A percentile compares a stretch with the other conserved stretches of the same genome.
These are phyloP conservation scores for Xerocomus potaroensis DNA, from an alignment of 768 basidiomycete species.

Conservation along the genomic window DNA sequence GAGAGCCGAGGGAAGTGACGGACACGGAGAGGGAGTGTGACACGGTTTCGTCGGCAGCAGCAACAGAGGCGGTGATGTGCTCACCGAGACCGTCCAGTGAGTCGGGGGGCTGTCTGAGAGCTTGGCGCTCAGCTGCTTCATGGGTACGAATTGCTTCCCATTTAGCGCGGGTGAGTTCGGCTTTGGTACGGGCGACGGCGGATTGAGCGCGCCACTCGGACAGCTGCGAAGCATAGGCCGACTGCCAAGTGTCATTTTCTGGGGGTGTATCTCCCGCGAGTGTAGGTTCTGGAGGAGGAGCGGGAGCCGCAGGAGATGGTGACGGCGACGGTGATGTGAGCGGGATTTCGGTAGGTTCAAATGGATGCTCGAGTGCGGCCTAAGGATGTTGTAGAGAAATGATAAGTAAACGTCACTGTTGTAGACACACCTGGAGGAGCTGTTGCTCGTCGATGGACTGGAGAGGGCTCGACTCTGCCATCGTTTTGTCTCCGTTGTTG, in stretches of 20 bases:
- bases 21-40: slow-evolving; percentile 18
- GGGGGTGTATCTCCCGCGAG: neutral
- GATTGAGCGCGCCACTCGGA: slow-evolving; percentile 69
- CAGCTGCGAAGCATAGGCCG: slow-evolving; percentile 64
- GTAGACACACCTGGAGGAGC: slow-evolving; percentile 19
- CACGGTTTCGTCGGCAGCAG: slow-evolving; percentile 17
- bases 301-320: neutral
- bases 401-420: accelerated
- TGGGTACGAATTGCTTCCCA: slow-evolving; percentile 61
- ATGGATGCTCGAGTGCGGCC: slow-evolving; percentile 26
- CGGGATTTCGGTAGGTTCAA: slow-evolving; percentile 23
- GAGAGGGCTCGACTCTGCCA: slow-evolving; percentile 26
- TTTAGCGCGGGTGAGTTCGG: slow-evolving; percentile 64
- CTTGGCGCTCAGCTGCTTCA: slow-evolving; percentile 43
- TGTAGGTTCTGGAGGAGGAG: neutral
- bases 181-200: slow-evolving; percentile 67
- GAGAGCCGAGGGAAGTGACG: slow-evolving; percentile 16
- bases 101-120: slow-evolving; percentile 20
- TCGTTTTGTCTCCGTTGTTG: too few relatives aligned
- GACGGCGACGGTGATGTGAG: slow-evolving; percentile 8
- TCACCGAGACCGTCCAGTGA: slow-evolving; percentile 23
- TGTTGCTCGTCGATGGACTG: slow-evolving; percentile 19
- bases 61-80: slow-evolving; percentile 20
- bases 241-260: slow-evolving; percentile 54
- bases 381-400: neutral